These are phyloP conservation scores for Salix caprea DNA, from an alignment of 345 rosid genomes.

Conservation along the genomic window DNA sequence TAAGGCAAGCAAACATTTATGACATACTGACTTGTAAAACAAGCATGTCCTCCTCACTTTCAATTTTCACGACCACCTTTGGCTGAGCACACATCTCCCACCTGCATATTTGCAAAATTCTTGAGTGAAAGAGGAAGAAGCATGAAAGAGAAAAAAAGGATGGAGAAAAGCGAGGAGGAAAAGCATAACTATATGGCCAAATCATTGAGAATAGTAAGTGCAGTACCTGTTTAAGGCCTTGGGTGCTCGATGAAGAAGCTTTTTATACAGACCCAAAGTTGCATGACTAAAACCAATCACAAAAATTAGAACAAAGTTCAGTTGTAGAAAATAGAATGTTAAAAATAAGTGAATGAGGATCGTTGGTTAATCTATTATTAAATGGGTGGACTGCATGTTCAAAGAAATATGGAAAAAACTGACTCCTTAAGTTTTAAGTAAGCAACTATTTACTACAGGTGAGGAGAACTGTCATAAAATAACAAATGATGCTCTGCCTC, in stretches of 20 bases:
- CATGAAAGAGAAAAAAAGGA: background rate
- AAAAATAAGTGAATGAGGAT: background rate
- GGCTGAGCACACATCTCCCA: conserved; percentile 98
- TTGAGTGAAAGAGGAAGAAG: background rate
- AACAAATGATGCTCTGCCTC: background rate
- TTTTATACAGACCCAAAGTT: conserved; percentile 86
- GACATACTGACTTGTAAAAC: conserved; percentile 67
- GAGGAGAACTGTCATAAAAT: background rate
- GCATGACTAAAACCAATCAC: conserved; percentile 65
- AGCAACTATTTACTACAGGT: background rate
- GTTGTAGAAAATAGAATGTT: background rate
- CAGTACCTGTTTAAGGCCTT: conserved; percentile 70
- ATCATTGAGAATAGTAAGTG: background rate
- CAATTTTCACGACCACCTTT: conserved; percentile 92
- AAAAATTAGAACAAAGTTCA: conserved; percentile 1
- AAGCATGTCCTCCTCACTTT: conserved; percentile 86
- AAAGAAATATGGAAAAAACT: background rate
- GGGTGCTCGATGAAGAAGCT: conserved; percentile 73
- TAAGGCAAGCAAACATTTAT: conserved; percentile 46
- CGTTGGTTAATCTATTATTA: background rate
- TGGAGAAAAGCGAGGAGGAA: background rate
- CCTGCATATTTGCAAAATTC: conserved; percentile 37
- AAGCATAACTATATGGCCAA: background rate
- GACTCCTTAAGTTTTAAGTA: background rate
- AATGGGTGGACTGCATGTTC: background rate